Evolutionary conservation across 805 yeast species (phyloP), one percentile per base, ranked within the genome.

Genomic region (Pichia nanzhaoensis): DNA sequence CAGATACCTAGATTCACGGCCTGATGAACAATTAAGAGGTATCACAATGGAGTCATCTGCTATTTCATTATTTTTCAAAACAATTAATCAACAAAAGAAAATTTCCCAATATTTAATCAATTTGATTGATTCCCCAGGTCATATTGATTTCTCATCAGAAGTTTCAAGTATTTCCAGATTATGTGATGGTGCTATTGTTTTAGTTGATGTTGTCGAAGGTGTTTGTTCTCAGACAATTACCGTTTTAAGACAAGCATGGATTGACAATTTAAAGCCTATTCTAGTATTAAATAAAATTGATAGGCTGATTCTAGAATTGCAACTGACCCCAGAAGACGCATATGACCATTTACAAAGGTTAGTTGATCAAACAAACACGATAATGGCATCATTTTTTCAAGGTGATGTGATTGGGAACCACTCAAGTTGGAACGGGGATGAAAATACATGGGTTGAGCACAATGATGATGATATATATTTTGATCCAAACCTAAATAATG

Each of bases 81-180:
- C 88, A 3, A 66, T 82, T 50, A 52, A 55, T 5, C 59, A 55
- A 21, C 47, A 66, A n/a, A 51, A 51, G 12, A 37, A 44, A 14
- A 75, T 82, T 34, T 78, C 77, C 35, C 96, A 93, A 58, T 85
- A 86, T 64, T 67, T 93, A 45, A 83, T 93, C 58, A 93, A 93
- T 59, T 73, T 93, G 55, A 91, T 93, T 47, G 99, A 93, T 64
- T 91, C 98, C 0, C 99, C 99, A 0, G 99, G 99, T n/a, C 99
- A 93, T 57, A 88, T 93, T 48, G 99, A 93, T 65, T 93, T 93
- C 62, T 84, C 95, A 1, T 84, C 95, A 12, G 99, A 93, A 60
- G 99, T 93, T 0, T 86, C 96, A 22, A 86, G 96, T 0, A 95
- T 98, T 1, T 89, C 98, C 1, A 73, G 99, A 56, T 69, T 93